Evolutionary conservation across 2,329 filamentous ascomycete genomes (phyloP).

Genomic region (Exophiala mesophila): DNA sequence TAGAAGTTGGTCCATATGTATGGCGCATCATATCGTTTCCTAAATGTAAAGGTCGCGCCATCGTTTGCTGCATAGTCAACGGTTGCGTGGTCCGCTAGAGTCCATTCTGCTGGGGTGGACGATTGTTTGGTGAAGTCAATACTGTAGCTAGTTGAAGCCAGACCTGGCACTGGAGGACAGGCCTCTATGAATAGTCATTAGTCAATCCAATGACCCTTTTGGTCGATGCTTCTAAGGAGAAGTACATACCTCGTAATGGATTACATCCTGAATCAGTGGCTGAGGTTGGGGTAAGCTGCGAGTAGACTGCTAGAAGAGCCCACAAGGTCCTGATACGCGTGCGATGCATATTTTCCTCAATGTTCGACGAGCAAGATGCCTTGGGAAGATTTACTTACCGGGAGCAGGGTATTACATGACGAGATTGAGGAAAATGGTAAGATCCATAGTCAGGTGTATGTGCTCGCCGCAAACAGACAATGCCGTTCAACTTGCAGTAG

Average conservation of each 20-base stretch:
- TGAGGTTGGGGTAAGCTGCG: too few relatives aligned
- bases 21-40: conserved; percentile 45
- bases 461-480: too few relatives aligned
- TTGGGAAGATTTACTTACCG: too few relatives aligned
- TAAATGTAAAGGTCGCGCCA: conserved; percentile 49
- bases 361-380: too few relatives aligned
- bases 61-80: conserved; percentile 64
- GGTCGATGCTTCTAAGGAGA: too few relatives aligned
- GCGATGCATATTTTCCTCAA: too few relatives aligned
- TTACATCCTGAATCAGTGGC: conserved; percentile 12
- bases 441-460: too few relatives aligned
- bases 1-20: conserved; percentile 44
- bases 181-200: conserved; percentile 11
- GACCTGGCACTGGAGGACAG: conserved; percentile 71
- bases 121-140: conserved; percentile 77
- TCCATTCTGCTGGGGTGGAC: conserved; percentile 60
- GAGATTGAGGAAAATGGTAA: too few relatives aligned
- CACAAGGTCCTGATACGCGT: too few relatives aligned
- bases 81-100: conserved; percentile 59
- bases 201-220: not conserved
- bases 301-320: too few relatives aligned
- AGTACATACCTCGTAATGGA: conserved; percentile 18
- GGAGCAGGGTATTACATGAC: too few relatives aligned
- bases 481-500: too few relatives aligned
- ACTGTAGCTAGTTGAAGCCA: conserved; percentile 66